Conservation (phyloP, 2,329 filamentous ascomycete species). For the Calonectria hongkongensis region DNA sequence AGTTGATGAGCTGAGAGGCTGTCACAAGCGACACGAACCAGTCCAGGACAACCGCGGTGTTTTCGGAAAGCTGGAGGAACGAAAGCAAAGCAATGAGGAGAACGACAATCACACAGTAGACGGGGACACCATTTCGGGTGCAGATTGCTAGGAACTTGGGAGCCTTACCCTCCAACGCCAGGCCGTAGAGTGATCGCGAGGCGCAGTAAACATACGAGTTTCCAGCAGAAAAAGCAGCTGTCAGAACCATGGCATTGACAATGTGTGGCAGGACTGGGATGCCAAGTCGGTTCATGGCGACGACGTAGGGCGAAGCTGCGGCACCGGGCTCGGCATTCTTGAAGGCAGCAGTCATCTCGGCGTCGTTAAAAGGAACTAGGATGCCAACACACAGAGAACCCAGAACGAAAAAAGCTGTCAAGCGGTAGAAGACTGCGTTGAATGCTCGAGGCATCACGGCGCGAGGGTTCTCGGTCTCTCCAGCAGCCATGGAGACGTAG, state of each 20-base stretch:
- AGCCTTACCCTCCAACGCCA: slow-evolving; percentile 81
- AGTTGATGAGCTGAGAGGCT: slow-evolving; percentile 85
- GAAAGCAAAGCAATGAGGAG: slow-evolving; percentile 81
- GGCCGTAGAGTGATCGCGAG: slow-evolving; percentile 79
- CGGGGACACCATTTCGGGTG: slow-evolving; percentile 80
- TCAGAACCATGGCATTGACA: slow-evolving; percentile 83
- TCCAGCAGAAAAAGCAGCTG: slow-evolving; percentile 79
- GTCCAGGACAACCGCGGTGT: slow-evolving; percentile 79
- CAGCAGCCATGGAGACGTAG: slow-evolving; percentile 81
- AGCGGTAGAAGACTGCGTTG: slow-evolving; percentile 86
- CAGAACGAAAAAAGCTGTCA: slow-evolving; percentile 85
- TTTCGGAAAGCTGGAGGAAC: slow-evolving; percentile 82
- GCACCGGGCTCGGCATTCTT: slow-evolving; percentile 76
- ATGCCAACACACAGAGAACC: slow-evolving; percentile 84
- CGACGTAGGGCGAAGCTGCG: slow-evolving; percentile 80
- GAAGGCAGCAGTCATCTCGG: slow-evolving; percentile 77
- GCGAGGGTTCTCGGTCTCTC: slow-evolving; percentile 83
- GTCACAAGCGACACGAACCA: slow-evolving; percentile 84
- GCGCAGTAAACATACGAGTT: slow-evolving; percentile 80
- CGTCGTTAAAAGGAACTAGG: slow-evolving; percentile 81
- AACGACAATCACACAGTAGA: slow-evolving; percentile 82
- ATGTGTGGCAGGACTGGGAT: slow-evolving; percentile 81
- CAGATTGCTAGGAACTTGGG: slow-evolving; percentile 76
- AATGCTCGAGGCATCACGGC: slow-evolving; percentile 82
- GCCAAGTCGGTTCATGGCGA: slow-evolving; percentile 80